Percentiles rank a stretch among this genome's conserved stretches.
These are phyloP conservation scores for Carallia brachiata DNA, from an alignment of 345 rosid genomes.

Conservation along the genomic window DNA sequence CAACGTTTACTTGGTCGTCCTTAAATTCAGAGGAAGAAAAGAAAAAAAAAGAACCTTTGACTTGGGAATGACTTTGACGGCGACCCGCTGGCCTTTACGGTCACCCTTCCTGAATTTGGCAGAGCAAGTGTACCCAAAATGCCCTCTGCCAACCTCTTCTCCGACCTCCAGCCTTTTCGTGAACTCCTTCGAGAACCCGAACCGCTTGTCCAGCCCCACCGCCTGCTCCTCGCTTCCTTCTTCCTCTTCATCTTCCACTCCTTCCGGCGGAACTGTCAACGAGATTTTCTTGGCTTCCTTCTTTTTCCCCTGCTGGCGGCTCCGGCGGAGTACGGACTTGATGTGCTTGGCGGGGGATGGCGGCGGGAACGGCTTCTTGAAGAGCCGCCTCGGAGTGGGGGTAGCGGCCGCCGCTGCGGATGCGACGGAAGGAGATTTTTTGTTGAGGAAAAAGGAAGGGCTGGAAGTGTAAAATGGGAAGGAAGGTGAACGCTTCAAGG, in stretches of 20 bases:
- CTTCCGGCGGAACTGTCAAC: slow-evolving; percentile 33
- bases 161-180: slow-evolving; percentile 63
- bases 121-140: slow-evolving; percentile 94
- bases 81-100: slow-evolving; percentile 77
- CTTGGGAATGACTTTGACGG: slow-evolving; percentile 93
- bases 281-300: slow-evolving; percentile 41
- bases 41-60: slow-evolving; percentile 56
- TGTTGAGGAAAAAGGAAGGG: slow-evolving; percentile 76
- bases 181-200: slow-evolving; percentile 82
- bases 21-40: not conserved
- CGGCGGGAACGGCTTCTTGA: slow-evolving; percentile 78
- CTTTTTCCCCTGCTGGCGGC: slow-evolving; percentile 44
- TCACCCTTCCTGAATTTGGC: slow-evolving; percentile 92
- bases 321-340: slow-evolving; percentile 60
- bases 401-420: slow-evolving; percentile 53
- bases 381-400: slow-evolving; percentile 74
- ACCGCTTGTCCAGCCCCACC: slow-evolving; percentile 76
- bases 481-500: slow-evolving; percentile 56
- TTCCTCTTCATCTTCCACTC: slow-evolving; percentile 36
- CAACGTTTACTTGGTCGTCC: no score
- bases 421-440: slow-evolving; percentile 67
- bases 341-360: slow-evolving; percentile 97
- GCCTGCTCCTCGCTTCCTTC: slow-evolving; percentile 50
- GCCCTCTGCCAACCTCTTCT: slow-evolving; percentile 94
- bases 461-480: slow-evolving; percentile 85